Evolutionary conservation across 2,329 filamentous ascomycete genomes (phyloP).

Genomic region (Dothistroma septosporum): DNA sequence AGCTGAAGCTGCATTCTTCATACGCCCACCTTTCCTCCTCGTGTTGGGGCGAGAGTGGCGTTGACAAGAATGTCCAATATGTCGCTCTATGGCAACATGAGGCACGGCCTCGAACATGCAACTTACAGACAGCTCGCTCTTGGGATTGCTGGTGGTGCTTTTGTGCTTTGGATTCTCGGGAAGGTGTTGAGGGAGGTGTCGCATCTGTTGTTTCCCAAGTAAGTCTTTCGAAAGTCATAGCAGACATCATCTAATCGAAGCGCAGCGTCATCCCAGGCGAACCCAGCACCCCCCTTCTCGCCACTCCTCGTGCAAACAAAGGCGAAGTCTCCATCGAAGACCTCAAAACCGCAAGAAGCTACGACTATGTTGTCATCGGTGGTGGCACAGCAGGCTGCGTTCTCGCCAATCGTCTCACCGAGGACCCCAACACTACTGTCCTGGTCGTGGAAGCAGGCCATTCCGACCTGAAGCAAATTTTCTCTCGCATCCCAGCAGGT

Average conservation of each 20-base stretch:
- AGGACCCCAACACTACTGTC: slow-evolving; percentile 28
- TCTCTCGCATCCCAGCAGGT: slow-evolving; percentile 17
- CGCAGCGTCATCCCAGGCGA: slow-evolving; percentile 16
- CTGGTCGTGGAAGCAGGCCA: slow-evolving; percentile 31
- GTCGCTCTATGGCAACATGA: background rate
- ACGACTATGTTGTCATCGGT: slow-evolving; percentile 32
- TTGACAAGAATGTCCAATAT: background rate
- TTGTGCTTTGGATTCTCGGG: background rate
- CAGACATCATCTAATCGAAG: background rate
- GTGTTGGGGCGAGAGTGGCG: background rate
- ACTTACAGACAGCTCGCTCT: slow-evolving; percentile 2
- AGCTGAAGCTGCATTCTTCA: background rate
- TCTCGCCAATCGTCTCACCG: slow-evolving; percentile 30
- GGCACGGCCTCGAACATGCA: background rate
- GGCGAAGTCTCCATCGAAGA: slow-evolving; percentile 9
- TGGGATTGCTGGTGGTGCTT: background rate
- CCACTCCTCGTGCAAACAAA: slow-evolving; percentile 9
- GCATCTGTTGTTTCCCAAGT: slow-evolving; percentile 3
- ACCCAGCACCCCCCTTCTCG: slow-evolving; percentile 15
- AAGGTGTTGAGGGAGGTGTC: slow-evolving; percentile 5
- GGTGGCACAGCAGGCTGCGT: slow-evolving; percentile 30
- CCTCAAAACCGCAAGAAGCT: slow-evolving; percentile 14
- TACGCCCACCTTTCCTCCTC: background rate
- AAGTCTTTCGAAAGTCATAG: background rate
- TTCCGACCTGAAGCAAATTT: slow-evolving; percentile 20